Evolutionary conservation across 345 rosid species (phyloP), one percentile per base, ranked within the genome.

Genomic region (Lumnitzera littorea): DNA sequence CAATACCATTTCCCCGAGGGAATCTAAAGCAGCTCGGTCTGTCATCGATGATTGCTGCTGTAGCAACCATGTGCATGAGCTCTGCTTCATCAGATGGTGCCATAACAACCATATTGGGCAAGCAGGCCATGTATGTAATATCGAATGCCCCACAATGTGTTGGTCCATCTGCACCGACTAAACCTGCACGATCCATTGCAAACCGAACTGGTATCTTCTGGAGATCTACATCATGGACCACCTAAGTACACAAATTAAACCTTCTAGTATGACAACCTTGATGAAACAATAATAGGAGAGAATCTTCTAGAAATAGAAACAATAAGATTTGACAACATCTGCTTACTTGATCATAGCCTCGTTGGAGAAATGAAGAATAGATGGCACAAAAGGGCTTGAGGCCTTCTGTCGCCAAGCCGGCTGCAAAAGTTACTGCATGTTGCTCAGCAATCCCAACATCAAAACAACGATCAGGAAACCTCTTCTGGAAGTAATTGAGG

Each of bases 91-190:
- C 86, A 0, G 90, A 77, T 65, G 95, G 86, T 36, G 95, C 95
- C 90, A 84, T 87, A 60, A 87, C 90, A 57, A 87, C 86, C 95
- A 87, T 87, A 72, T 87, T 87, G 9, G 95, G 90, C 68, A 87
- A 71, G 78, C 88, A 87, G 48, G 95, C 84, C 95, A 87, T 87
- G 73, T 68, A 82, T 24, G 88, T 56, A 53, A 84, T 61, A 43
- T 84, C 90, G 62, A 87, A 87, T 58, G 94, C 89, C 57, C 94
- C 89, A 16, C 94, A 86, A 15, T 83, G 89, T n/a, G 89, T 83
- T 1, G 88, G 95, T 48, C 90, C 90, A 61, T 87, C 90, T 16
- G 90, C 90, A 60, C 95, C 95, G 17, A 87, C 95, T 74, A 87
- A 68, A 56, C 90, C 90, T 46, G 90, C 86, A 51, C 95, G 70